Evolutionary conservation across 306 rosid genomes (phyloP).

Genomic region (Lotus japonicus): DNA sequence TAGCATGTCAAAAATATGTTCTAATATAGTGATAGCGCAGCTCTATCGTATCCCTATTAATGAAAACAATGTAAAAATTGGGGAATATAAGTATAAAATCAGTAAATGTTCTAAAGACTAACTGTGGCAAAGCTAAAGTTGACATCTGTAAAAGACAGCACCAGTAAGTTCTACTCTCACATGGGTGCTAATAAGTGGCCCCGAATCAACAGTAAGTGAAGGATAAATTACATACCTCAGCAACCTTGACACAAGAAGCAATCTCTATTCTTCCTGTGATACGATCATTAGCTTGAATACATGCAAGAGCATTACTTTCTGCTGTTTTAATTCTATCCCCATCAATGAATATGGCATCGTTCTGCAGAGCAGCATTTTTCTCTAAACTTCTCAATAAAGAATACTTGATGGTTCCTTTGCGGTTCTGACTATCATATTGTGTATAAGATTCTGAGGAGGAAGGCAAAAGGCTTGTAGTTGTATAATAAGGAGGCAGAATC

Average conservation of each 20-base stretch:
- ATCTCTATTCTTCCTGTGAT: slow-evolving; percentile 68
- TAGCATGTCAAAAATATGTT: background rate
- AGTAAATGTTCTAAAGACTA: background rate
- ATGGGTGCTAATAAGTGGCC: slow-evolving; percentile 1
- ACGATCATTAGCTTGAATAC: slow-evolving; percentile 91
- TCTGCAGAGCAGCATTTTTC: slow-evolving; percentile 51
- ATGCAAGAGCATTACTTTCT: slow-evolving; percentile 59
- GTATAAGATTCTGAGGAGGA: slow-evolving; percentile 51
- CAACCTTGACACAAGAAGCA: slow-evolving; percentile 84
- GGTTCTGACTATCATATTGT: slow-evolving; percentile 45
- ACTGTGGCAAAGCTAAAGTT: background rate
- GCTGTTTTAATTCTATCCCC: slow-evolving; percentile 77
- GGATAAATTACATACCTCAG: slow-evolving; percentile 54
- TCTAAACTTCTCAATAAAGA: slow-evolving; percentile 49
- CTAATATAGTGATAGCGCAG: background rate
- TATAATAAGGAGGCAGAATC: slow-evolving; percentile 92
- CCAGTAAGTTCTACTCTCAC: background rate
- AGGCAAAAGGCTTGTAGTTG: slow-evolving; percentile 61
- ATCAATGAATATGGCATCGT: slow-evolving; percentile 58
- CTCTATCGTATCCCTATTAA: background rate
- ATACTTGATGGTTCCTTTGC: slow-evolving; percentile 58
- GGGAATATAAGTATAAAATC: slow-evolving; percentile 1
- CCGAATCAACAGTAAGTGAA: background rate
- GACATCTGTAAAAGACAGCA: background rate
- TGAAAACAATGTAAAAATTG: background rate